phyloP scores from a whole-genome alignment of 192 early-diverging fungal genomes.

The Coemansia sp. region DNA sequence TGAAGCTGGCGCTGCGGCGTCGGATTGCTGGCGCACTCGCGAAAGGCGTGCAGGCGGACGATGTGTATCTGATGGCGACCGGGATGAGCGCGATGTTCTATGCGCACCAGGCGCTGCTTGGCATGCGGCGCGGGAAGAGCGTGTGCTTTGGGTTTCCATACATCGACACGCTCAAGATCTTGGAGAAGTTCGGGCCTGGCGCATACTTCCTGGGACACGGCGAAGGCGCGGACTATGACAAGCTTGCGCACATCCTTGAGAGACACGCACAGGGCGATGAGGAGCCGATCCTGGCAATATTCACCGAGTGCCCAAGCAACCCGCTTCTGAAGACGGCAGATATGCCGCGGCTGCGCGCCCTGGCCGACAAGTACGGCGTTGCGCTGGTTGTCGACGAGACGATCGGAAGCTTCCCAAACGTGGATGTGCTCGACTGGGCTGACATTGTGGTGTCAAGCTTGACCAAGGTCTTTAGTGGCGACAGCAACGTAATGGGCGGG shows the following conservation, averaged over 20 bases:
- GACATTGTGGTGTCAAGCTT: constrained; percentile 90
- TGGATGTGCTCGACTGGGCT: constrained; percentile 73
- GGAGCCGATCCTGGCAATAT: constrained; percentile 77
- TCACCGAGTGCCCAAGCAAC: constrained; percentile 95
- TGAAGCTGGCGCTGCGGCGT: constrained; percentile 72
- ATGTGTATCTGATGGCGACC: constrained; percentile 86
- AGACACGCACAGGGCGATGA: constrained; percentile 21
- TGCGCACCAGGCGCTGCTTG: constrained; percentile 71
- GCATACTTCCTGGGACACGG: constrained; percentile 88
- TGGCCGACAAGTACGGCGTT: constrained; percentile 78
- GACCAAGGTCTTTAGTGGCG: constrained; percentile 95
- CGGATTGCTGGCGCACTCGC: constrained; percentile 82
- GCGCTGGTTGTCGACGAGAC: constrained; percentile 94
- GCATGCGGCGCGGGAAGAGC: constrained; percentile 61
- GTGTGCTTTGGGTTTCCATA: constrained; percentile 97
- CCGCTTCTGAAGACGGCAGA: constrained; percentile 87
- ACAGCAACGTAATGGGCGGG: constrained; percentile 98
- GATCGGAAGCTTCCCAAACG: constrained; percentile 92
- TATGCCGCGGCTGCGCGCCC: constrained; percentile 66
- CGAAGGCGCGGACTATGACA: constrained; percentile 71
- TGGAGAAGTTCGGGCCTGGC: constrained; percentile 92
- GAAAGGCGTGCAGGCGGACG: constrained; percentile 67
- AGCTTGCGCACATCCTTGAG: constrained; percentile 67
- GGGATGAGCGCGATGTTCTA: constrained; percentile 96
- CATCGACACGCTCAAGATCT: constrained; percentile 94